A percentile compares a stretch with the other conserved stretches of the same genome.
These are phyloP conservation scores for Tetradesmus lagerheimii DNA, from an alignment of 139 green algal genomes.

Conservation along the genomic window DNA sequence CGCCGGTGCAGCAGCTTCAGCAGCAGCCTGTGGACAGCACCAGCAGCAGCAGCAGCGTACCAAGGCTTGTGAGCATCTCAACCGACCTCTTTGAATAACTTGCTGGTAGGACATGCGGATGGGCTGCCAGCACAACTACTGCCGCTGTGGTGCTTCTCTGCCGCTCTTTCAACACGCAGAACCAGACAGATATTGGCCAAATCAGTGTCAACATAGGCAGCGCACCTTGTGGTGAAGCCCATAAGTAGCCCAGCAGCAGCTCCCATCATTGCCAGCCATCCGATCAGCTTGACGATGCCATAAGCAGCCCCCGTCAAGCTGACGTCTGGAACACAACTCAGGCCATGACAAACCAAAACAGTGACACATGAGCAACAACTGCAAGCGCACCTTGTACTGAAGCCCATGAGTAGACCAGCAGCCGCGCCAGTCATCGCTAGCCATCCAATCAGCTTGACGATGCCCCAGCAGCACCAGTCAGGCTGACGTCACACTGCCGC, in stretches of 20 bases:
- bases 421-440: no score
- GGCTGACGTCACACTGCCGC: not conserved
- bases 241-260: slow-evolving; percentile 71
- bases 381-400: slow-evolving; percentile 6
- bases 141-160: no score
- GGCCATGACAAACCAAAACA: no score
- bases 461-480: not conserved
- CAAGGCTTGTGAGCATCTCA: no score
- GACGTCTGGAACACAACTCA: no score
- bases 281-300: not conserved
- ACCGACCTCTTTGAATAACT: no score
- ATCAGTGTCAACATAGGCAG: no score
- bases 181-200: no score
- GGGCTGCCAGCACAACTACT: no score
- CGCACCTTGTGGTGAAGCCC: slow-evolving; percentile 56
- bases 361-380: not conserved
- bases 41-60: not conserved
- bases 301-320: not conserved
- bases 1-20: slow-evolving; percentile 66
- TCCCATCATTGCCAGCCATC: slow-evolving; percentile 62
- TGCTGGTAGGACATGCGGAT: no score
- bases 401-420: not conserved
- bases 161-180: no score
- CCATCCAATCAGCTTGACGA: no score
- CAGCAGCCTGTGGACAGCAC: slow-evolving; percentile 43